A percentile compares a stretch with the other conserved stretches of the same genome.
Evolutionary conservation across 2,329 filamentous ascomycete species (phyloP).

Genomic region (Pseudohalonectria lignicola): DNA sequence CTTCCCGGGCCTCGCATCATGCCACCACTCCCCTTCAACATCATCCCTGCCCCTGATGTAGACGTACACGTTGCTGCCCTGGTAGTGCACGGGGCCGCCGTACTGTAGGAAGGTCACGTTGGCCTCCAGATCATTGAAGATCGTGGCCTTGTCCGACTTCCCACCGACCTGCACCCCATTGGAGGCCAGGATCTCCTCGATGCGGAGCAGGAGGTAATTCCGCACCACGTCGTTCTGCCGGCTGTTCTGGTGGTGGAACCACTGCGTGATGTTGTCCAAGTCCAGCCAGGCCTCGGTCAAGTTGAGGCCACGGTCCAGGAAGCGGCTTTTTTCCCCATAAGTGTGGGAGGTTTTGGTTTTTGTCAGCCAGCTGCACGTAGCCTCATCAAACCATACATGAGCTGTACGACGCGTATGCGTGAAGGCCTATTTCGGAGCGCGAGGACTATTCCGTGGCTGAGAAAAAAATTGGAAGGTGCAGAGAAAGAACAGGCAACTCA

Average conservation of each 20-base stretch:
- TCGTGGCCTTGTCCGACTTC: conserved; percentile 22
- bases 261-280: conserved; percentile 60
- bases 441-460: no score
- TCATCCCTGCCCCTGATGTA: conserved; percentile 80
- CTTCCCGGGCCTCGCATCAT: conserved; percentile 27
- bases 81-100: conserved; percentile 60
- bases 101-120: conserved; percentile 59
- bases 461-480: no score
- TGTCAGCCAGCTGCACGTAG: no score
- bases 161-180: conserved; percentile 33
- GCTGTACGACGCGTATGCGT: no score
- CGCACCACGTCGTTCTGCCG: conserved; percentile 71
- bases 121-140: conserved; percentile 70
- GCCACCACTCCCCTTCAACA: conserved; percentile 65
- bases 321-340: not conserved
- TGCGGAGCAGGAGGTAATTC: conserved; percentile 60
- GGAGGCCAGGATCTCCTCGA: conserved; percentile 56
- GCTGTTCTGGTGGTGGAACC: conserved; percentile 84
- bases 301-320: conserved; percentile 54
- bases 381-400: no score
- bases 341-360: no score
- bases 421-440: no score
- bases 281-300: conserved; percentile 81
- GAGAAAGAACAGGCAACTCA: no score
- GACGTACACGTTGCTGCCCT: conserved; percentile 84